Conservation (phyloP, 169 alveolate species). For the Plasmodium knowlesi region DNA sequence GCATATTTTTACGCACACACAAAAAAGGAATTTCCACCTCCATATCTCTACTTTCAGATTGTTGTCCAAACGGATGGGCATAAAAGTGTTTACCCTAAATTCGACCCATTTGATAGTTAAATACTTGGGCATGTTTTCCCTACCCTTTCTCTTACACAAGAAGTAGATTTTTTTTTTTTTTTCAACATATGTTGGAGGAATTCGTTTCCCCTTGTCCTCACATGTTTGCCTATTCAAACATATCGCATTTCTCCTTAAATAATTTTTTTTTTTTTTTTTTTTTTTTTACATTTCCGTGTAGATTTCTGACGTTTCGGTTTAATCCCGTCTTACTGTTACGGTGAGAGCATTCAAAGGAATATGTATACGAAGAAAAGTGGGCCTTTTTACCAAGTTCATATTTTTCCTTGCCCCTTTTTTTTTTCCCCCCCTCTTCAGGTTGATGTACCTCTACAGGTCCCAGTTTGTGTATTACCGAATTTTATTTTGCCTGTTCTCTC, state of each 20-base stretch:
- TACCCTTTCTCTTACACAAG: slow-evolving; percentile 24
- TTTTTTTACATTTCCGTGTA: background rate
- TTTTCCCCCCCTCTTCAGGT: background rate
- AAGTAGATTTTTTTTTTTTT: slow-evolving; percentile 5
- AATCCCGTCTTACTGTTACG: slow-evolving; percentile 43
- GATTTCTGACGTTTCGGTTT: slow-evolving; percentile 7
- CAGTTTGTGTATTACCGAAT: slow-evolving; percentile 32
- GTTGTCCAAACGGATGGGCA: slow-evolving; percentile 18
- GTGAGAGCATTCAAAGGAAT: background rate
- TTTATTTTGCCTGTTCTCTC: slow-evolving; percentile 38
- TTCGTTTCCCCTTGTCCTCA: background rate
- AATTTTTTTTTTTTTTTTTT: background rate
- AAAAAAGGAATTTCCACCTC: background rate
- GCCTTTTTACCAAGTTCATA: background rate
- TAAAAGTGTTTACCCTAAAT: slow-evolving; percentile 10
- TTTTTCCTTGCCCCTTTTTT: background rate
- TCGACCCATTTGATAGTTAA: slow-evolving; percentile 39
- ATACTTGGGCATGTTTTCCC: slow-evolving; percentile 36
- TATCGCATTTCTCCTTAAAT: background rate
- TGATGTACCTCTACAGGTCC: slow-evolving; percentile 48
- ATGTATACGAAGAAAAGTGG: slow-evolving; percentile 1
- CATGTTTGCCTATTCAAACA: background rate
- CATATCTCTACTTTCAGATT: background rate
- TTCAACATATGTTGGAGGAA: background rate
- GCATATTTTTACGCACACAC: background rate